Evolutionary conservation across 257 asterid genomes (phyloP).

Genomic region (Solanum bulbocastanum): DNA sequence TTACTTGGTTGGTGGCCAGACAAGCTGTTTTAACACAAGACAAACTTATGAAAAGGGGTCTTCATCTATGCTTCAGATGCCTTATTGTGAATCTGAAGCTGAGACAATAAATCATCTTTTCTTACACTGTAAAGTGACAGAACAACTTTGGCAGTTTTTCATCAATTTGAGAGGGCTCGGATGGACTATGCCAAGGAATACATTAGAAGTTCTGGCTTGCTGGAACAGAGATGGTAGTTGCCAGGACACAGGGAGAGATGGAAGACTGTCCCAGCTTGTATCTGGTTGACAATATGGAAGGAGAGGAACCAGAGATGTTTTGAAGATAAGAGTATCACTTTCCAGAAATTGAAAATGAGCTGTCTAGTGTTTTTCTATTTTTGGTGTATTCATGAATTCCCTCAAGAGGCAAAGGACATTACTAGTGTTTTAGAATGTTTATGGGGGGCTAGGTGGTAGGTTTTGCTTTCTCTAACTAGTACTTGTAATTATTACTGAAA

Average conservation of each 20-base stretch:
- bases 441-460: not conserved
- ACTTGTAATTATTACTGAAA: not conserved
- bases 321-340: not conserved
- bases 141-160: not conserved
- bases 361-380: not conserved
- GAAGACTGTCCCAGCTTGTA: not conserved
- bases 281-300: not conserved
- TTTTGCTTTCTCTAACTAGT: not conserved
- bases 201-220: not conserved
- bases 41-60: not conserved
- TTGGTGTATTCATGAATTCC: not conserved
- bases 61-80: not conserved
- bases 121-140: not conserved
- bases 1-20: not conserved
- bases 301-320: not conserved
- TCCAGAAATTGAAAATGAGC: not conserved
- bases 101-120: not conserved
- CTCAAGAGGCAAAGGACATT: not conserved
- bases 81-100: not conserved
- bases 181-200: not conserved
- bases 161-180: not conserved
- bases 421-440: not conserved
- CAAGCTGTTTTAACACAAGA: not conserved
- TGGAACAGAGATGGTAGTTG: not conserved
- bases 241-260: not conserved